These are phyloP conservation scores for Mangifera indica DNA, from an alignment of 345 rosid species.

Conservation along the genomic window DNA sequence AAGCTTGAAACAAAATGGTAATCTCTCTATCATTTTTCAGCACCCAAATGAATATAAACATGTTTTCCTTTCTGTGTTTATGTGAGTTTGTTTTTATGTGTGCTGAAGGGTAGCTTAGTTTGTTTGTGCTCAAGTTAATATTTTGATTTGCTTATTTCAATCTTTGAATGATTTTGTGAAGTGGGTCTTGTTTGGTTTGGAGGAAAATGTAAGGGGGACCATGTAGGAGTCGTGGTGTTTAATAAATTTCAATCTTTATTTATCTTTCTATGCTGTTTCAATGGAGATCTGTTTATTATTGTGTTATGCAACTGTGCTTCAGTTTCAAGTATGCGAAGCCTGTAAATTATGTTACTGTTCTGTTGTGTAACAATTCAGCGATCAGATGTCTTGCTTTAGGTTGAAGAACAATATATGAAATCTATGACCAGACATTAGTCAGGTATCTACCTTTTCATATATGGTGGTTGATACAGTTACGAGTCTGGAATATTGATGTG, in stretches of 20 bases:
- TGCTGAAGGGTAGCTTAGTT: not conserved
- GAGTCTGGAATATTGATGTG: conserved; percentile 14
- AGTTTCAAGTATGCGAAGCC: too few relatives aligned
- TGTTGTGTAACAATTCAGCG: too few relatives aligned
- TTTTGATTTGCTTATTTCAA: not conserved
- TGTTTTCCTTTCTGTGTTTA: not conserved
- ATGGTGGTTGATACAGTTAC: conserved; percentile 23
- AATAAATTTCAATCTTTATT: not conserved
- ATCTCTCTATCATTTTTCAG: not conserved
- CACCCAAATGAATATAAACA: not conserved
- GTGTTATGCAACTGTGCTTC: too few relatives aligned
- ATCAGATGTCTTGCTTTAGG: too few relatives aligned
- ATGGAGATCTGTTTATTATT: not conserved
- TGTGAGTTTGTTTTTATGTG: not conserved
- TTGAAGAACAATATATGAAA: too few relatives aligned
- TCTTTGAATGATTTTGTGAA: not conserved
- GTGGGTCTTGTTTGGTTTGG: not conserved
- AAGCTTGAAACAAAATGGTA: conserved; percentile 1
- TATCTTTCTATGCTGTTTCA: not conserved
- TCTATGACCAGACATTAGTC: conserved; percentile 20
- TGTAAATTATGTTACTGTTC: too few relatives aligned
- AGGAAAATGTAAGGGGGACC: not conserved
- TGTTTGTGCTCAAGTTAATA: too few relatives aligned
- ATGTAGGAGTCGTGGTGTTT: not conserved
- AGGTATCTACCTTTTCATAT: conserved; percentile 21